Conservation (phyloP, 2,329 filamentous ascomycete species). For the Fusarium oligoseptatum region DNA sequence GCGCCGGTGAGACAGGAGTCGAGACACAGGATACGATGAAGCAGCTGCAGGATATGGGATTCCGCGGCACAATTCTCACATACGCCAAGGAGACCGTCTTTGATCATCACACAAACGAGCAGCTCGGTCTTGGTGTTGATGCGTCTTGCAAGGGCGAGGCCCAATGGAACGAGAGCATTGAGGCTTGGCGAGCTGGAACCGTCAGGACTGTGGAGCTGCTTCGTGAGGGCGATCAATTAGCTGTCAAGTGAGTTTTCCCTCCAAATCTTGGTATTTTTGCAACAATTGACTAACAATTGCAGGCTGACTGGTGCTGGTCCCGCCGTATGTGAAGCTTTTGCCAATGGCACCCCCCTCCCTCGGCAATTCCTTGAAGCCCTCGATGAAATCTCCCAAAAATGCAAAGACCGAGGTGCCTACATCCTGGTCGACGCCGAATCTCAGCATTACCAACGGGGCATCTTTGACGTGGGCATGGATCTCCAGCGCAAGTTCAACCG, state of each 20-base stretch:
- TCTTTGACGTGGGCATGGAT: slow-evolving; percentile 50
- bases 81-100: slow-evolving; percentile 62
- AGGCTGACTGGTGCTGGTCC: slow-evolving; percentile 60
- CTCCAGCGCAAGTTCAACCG: slow-evolving; percentile 57
- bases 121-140: slow-evolving; percentile 44
- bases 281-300: neutral
- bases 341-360: slow-evolving; percentile 51
- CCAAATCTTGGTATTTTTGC: neutral
- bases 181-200: slow-evolving; percentile 52
- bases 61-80: slow-evolving; percentile 68
- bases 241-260: slow-evolving; percentile 54
- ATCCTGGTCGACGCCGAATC: slow-evolving; percentile 62
- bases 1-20: slow-evolving; percentile 62
- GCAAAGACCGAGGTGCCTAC: slow-evolving; percentile 55
- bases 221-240: slow-evolving; percentile 52
- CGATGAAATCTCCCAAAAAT: slow-evolving; percentile 55
- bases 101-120: slow-evolving; percentile 51
- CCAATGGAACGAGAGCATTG: slow-evolving; percentile 53
- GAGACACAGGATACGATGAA: slow-evolving; percentile 61
- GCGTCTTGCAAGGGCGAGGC: slow-evolving; percentile 57
- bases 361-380: slow-evolving; percentile 58
- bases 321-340: slow-evolving; percentile 54
- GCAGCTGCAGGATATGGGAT: slow-evolving; percentile 63
- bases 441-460: slow-evolving; percentile 59
- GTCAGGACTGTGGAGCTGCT: slow-evolving; percentile 50